Conservation (phyloP, 805 yeast genomes). For the Kluyveromyces wickerhamii region DNA sequence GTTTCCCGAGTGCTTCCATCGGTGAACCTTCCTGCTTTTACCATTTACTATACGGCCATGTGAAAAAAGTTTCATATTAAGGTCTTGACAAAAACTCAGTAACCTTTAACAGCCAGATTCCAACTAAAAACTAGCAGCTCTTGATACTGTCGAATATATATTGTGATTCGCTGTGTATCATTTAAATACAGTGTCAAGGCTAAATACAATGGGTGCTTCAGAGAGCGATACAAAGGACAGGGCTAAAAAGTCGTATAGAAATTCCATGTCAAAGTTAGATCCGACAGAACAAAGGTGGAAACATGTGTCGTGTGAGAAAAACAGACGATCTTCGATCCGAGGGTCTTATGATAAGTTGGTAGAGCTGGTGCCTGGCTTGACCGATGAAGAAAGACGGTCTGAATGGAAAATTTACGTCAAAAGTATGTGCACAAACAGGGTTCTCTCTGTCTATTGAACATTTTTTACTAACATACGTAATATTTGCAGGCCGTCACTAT, state of each 20-base stretch:
- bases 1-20: too few species aligned
- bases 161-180: too few species aligned
- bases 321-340: slow-evolving; percentile 77
- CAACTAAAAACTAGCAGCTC: too few species aligned
- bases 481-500: slow-evolving; percentile 33
- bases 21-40: too few species aligned
- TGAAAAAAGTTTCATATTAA: too few species aligned
- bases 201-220: too few species aligned
- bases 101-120: too few species aligned
- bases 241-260: slow-evolving; percentile 13
- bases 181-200: too few species aligned
- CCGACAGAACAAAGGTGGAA: slow-evolving; percentile 44
- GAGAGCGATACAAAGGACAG: too few species aligned
- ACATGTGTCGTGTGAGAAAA: slow-evolving; percentile 81
- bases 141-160: too few species aligned
- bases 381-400: slow-evolving; percentile 65
- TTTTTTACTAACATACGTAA: slow-evolving; percentile 2
- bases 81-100: too few species aligned
- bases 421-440: slow-evolving; percentile 28
- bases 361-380: slow-evolving; percentile 62
- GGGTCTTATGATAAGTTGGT: slow-evolving; percentile 74
- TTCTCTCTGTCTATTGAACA: neutral
- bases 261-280: slow-evolving; percentile 30
- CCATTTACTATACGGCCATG: too few species aligned
- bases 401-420: slow-evolving; percentile 70